Conservation (phyloP, 805 yeast genomes). For the Yarrowia yakushimensis region DNA sequence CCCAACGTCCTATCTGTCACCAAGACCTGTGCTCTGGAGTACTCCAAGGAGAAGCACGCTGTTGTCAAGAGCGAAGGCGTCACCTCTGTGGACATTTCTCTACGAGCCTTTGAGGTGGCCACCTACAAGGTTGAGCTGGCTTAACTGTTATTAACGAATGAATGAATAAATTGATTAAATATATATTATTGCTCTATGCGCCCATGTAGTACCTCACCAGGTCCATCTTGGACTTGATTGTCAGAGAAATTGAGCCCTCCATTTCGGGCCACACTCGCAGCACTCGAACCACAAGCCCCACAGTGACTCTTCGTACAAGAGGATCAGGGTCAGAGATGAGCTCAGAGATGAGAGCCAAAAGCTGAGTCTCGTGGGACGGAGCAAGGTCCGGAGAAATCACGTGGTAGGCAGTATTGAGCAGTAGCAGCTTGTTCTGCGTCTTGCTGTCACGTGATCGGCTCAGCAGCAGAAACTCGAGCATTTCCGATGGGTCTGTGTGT, state of each 20-base stretch:
- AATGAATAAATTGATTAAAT: not conserved
- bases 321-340: constrained; percentile 8
- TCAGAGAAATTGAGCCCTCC: not conserved
- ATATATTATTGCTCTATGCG: not conserved
- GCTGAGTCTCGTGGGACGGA: not conserved
- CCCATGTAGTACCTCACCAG: constrained; percentile 16
- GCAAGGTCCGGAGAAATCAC: not conserved
- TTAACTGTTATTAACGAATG: not conserved
- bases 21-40: constrained; percentile 15
- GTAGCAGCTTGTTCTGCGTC: constrained; percentile 1
- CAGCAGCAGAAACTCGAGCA: not conserved
- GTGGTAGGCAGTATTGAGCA: not conserved
- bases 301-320: not conserved
- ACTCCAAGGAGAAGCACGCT: constrained; percentile 25
- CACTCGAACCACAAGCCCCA: constrained; percentile 1
- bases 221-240: constrained; percentile 7
- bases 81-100: not conserved
- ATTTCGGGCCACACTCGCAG: not conserved
- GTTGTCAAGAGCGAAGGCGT: constrained; percentile 3
- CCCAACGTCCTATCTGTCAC: constrained; percentile 20
- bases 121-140: constrained; percentile 11
- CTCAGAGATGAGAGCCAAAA: not conserved
- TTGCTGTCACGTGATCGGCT: not conserved
- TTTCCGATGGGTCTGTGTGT: not conserved
- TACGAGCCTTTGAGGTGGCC: constrained; percentile 26